Percentiles rank a stretch among this genome's conserved stretches.
Evolutionary conservation across 768 basidiomycete species (phyloP).

Genomic region (Trametes coccinea): DNA sequence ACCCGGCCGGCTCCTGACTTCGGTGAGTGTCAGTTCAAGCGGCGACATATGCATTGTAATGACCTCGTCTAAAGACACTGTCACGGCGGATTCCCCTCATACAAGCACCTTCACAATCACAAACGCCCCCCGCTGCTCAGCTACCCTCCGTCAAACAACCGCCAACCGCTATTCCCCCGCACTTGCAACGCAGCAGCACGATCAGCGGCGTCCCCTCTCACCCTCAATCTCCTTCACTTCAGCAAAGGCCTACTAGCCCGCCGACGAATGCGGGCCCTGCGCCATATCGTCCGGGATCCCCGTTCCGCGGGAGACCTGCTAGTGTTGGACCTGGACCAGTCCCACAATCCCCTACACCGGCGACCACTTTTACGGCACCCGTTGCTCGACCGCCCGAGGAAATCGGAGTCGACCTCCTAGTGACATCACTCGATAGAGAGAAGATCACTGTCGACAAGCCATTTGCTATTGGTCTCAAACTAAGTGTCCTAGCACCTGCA

Average conservation of each 20-base stretch:
- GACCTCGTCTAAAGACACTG: slow-evolving; percentile 50
- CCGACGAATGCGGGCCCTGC: slow-evolving; percentile 39
- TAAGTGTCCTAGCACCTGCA: slow-evolving; percentile 52
- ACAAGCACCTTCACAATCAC: slow-evolving; percentile 38
- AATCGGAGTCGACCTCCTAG: slow-evolving; percentile 59
- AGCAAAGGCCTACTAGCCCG: slow-evolving; percentile 58
- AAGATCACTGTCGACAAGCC: slow-evolving; percentile 53
- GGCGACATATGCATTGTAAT: background rate
- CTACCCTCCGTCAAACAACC: slow-evolving; percentile 40
- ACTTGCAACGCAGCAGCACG: slow-evolving; percentile 62
- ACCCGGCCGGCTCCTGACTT: slow-evolving; percentile 84
- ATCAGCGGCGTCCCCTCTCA: slow-evolving; percentile 45
- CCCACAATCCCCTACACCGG: slow-evolving; percentile 31
- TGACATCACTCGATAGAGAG: slow-evolving; percentile 49
- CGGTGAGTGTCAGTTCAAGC: slow-evolving; percentile 38
- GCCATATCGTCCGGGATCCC: slow-evolving; percentile 46
- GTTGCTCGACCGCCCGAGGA: slow-evolving; percentile 33
- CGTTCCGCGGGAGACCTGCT: slow-evolving; percentile 38
- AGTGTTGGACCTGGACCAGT: slow-evolving; percentile 19
- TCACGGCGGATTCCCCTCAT: slow-evolving; percentile 74
- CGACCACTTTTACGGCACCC: slow-evolving; percentile 35
- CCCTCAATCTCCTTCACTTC: slow-evolving; percentile 58
- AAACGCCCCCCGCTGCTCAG: slow-evolving; percentile 29
- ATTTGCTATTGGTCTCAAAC: slow-evolving; percentile 55
- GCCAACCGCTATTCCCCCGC: slow-evolving; percentile 71